Percentiles rank a stretch among this genome's conserved stretches.
These are phyloP conservation scores for Nemania bipapillata DNA, from an alignment of 2,329 filamentous ascomycete species.

Conservation along the genomic window DNA sequence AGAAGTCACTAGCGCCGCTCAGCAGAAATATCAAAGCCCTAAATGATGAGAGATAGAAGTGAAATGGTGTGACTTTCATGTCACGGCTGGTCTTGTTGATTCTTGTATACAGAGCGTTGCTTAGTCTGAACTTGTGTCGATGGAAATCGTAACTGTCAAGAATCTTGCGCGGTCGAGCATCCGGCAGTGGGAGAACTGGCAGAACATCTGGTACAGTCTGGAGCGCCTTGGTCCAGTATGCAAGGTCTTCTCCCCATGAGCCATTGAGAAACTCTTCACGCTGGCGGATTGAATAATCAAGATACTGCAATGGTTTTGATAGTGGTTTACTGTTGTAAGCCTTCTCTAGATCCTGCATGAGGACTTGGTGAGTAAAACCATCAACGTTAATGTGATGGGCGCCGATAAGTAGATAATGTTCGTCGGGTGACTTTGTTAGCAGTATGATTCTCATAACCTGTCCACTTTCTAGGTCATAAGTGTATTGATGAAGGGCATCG, in stretches of 20 bases:
- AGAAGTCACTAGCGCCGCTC: slow-evolving; percentile 51
- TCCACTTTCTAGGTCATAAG: background rate
- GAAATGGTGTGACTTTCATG: slow-evolving; percentile 54
- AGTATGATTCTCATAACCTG: slow-evolving; percentile 22
- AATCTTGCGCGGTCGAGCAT: background rate
- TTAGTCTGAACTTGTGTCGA: slow-evolving; percentile 14
- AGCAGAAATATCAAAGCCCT: slow-evolving; percentile 50
- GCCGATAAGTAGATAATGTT: background rate
- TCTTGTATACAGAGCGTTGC: slow-evolving; percentile 11
- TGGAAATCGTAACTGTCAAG: slow-evolving; percentile 22
- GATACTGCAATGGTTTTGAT: slow-evolving; percentile 23
- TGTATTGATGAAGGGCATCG: background rate
- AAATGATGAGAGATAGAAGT: slow-evolving; percentile 57
- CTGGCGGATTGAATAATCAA: slow-evolving; percentile 21
- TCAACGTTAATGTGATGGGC: slow-evolving; percentile 46
- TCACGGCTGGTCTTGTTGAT: slow-evolving; percentile 37
- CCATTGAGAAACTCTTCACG: background rate
- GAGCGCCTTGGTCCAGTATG: slow-evolving; percentile 18
- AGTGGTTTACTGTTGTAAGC: slow-evolving; percentile 30
- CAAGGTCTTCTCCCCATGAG: background rate
- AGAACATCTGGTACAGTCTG: background rate
- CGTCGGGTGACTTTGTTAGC: background rate
- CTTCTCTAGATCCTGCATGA: slow-evolving; percentile 32
- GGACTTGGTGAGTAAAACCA: slow-evolving; percentile 54
- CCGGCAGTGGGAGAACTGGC: slow-evolving; percentile 1